Percentiles rank a stretch among this genome's conserved stretches.
phyloP scores from a whole-genome alignment of 139 green algal genomes.

The Medakamo hakoo region DNA sequence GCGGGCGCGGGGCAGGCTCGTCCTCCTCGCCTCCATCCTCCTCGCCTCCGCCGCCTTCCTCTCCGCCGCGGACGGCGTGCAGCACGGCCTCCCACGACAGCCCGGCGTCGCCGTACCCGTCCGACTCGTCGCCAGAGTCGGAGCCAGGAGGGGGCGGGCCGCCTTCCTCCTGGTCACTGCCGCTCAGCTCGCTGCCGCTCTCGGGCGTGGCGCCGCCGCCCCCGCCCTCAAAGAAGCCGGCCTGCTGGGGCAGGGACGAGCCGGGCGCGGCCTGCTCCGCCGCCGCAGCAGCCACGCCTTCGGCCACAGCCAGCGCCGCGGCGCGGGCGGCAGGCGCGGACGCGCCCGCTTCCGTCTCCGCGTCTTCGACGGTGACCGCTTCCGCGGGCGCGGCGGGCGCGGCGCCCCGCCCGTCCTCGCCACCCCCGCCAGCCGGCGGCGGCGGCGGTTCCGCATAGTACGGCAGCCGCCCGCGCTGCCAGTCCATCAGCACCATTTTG shows the following conservation, averaged over 20 bases:
- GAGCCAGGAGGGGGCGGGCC: too few relatives aligned
- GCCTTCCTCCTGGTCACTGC: conserved; percentile 20
- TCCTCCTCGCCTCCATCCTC: neutral
- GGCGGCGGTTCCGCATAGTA: conserved; percentile 80
- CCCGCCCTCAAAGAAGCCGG: conserved; percentile 5
- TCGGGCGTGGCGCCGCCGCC: conserved; percentile 6
- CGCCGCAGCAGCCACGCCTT: conserved; percentile 25
- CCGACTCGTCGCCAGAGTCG: conserved; percentile 44
- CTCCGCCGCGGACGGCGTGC: conserved; percentile 23
- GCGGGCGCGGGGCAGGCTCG: neutral
- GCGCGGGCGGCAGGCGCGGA: conserved; percentile 9
- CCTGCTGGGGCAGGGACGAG: conserved; percentile 36
- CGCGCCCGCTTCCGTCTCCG: conserved; percentile 5
- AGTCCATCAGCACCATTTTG: conserved; percentile 93
- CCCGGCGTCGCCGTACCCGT: conserved; percentile 55
- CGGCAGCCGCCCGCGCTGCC: conserved; percentile 92
- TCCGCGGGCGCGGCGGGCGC: conserved; percentile 1
- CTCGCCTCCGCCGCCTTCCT: neutral
- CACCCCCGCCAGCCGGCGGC: neutral
- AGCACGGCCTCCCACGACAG: conserved; percentile 83
- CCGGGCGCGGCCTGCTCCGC: conserved; percentile 25
- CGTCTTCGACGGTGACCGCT: conserved; percentile 11
- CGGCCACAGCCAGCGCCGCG: conserved; percentile 24
- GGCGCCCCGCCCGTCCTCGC: conserved; percentile 1
- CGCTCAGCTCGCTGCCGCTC: conserved; percentile 10